Base-by-base conservation (phyloP, 2,329 filamentous ascomycete genomes). In the Colletotrichum cordylinicola region DNA sequence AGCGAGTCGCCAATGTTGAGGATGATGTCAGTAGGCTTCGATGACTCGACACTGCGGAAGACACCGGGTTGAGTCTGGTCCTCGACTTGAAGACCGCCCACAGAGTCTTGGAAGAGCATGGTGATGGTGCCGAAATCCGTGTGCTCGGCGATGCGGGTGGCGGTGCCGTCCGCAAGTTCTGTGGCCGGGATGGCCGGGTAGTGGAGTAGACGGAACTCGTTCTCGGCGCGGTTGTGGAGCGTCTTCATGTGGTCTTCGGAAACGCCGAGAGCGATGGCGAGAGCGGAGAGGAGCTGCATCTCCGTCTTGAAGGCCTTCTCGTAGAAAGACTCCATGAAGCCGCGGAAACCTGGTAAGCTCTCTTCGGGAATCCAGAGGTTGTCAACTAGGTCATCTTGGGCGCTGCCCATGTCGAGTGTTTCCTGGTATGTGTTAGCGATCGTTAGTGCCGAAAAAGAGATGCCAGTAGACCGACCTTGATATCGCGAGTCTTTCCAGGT, bases 301-400 rank as follows among this genome's bases (percentile, higher is more conserved):
- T 81, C 80, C 10, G 83, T 74, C 6, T 74, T 48, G 61, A 82
- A 82, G 52, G 82, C 82, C 8, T 78, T 70, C 72, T 80, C 81
- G 76, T 84, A 85, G 77, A 85, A 82, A 3, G 62, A 35, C 3
- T 77, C 77, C 62, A 83, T 77, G 74, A 83, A 83, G 1, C 31
- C 15, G 2, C 81, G 79, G 78, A 87, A 87, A 1, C 85, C 84
- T 0, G 84, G 84, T 6, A 87, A 78, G n/a, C 77, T 77, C 6
- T 81, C 78, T 9, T 86, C 84, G 0, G 84, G 82, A 0, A 82
- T 78, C 85, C 85, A 88, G 68, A 86, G 84, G 77, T 87, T 87
- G 52, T 39, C 55, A n/a, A 56, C 66, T 39, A 70, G 35, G n/a
- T 70, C 67, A 15, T 74, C 67, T 12, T 58, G 55, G 15, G 43